A percentile compares a stretch with the other conserved stretches of the same genome.
phyloP scores from a whole-genome alignment of 2,329 filamentous ascomycete species.

The Colletotrichum eleusines region DNA sequence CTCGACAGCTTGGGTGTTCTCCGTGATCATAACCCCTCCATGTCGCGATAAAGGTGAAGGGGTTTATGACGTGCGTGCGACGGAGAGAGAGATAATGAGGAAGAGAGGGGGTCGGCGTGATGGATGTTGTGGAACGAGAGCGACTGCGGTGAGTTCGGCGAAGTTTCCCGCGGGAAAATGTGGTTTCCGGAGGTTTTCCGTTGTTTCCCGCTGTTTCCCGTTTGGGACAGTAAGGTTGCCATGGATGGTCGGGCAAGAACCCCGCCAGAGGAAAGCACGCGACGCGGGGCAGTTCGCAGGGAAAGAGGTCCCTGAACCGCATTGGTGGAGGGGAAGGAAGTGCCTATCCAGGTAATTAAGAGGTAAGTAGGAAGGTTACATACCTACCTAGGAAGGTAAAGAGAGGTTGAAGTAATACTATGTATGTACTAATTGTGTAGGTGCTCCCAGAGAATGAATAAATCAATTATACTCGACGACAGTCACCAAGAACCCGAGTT shows the following conservation, averaged over 20 bases:
- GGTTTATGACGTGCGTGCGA: neutral
- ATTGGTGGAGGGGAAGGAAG: conserved; percentile 4
- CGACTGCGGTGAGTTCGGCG: conserved; percentile 26
- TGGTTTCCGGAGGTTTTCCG: conserved; percentile 19
- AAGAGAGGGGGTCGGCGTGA: too few relatives aligned
- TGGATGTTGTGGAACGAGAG: neutral
- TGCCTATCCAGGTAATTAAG: too few relatives aligned
- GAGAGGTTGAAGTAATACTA: too few relatives aligned
- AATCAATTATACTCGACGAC: neutral
- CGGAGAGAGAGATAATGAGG: too few relatives aligned
- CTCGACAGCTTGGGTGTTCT: neutral
- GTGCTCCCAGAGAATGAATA: too few relatives aligned
- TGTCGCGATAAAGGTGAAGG: neutral
- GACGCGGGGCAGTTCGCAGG: conserved; percentile 1
- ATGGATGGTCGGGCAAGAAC: neutral
- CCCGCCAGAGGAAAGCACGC: conserved; percentile 7
- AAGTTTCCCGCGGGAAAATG: conserved; percentile 6
- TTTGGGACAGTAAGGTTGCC: neutral
- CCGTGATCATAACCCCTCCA: neutral
- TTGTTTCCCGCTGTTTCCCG: conserved; percentile 15
- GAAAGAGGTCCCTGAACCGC: too few relatives aligned
- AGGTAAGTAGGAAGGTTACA: too few relatives aligned
- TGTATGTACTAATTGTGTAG: too few relatives aligned
- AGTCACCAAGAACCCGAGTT: neutral
- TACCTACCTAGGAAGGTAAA: too few relatives aligned